Percentiles rank a stretch among this genome's conserved stretches.
These are phyloP conservation scores for Fusarium sp. DNA, from an alignment of 2,329 filamentous ascomycete genomes.

Conservation along the genomic window DNA sequence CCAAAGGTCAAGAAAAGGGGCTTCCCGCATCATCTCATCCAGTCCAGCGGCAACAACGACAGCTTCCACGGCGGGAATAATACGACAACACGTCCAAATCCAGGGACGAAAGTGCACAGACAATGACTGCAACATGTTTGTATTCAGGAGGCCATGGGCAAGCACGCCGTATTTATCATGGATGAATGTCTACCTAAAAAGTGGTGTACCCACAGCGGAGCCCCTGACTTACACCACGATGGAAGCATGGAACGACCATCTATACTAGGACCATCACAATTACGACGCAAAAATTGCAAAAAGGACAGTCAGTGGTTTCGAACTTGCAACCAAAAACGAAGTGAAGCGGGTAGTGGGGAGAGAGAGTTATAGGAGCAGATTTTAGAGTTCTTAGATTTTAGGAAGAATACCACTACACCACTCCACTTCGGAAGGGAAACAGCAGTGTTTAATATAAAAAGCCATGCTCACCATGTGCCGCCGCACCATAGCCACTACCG, in stretches of 20 bases:
- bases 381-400: constrained; percentile 9
- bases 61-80: neutral
- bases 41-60: neutral
- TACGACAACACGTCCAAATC: neutral
- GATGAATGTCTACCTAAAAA: too few relatives aligned
- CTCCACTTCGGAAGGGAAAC: neutral
- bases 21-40: neutral
- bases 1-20: neutral
- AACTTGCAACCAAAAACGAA: neutral
- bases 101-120: neutral
- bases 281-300: neutral
- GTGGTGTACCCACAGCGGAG: too few relatives aligned
- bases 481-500: neutral
- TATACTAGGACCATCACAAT: too few relatives aligned
- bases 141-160: accelerated
- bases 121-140: neutral
- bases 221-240: neutral
- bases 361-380: constrained; percentile 22
- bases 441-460: neutral
- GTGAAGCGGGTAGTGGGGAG: constrained; percentile 9
- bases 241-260: accelerated
- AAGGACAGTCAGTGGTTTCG: neutral
- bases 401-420: constrained; percentile 17
- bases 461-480: neutral
- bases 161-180: accelerated